phyloP scores from a whole-genome alignment of 163 green algal genomes.

The Coccomyxa subellipsoidea region DNA sequence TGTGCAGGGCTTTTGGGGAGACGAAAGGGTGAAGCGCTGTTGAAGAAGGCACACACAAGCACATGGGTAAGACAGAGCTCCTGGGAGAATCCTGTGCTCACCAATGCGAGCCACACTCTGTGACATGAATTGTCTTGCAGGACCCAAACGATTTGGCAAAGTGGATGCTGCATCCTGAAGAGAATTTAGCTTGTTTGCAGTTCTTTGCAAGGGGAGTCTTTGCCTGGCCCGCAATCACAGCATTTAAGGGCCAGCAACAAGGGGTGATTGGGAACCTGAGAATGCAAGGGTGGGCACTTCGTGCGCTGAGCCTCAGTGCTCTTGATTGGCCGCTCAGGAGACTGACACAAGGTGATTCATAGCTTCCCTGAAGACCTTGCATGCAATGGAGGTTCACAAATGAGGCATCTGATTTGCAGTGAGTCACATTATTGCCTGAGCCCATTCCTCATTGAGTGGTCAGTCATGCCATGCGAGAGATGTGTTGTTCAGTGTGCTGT shows the following conservation, averaged over 20 bases:
- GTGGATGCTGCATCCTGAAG: too few relatives aligned
- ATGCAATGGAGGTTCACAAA: neutral
- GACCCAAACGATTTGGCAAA: neutral
- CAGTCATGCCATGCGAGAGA: neutral
- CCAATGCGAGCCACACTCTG: too few relatives aligned
- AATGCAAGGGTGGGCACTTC: neutral
- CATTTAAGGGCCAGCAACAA: neutral
- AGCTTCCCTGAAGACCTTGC: neutral
- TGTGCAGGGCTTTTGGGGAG: too few relatives aligned
- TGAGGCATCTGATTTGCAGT: neutral
- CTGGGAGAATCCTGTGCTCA: too few relatives aligned
- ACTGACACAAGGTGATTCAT: neutral
- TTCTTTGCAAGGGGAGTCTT: conserved; percentile 2
- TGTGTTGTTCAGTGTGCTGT: neutral
- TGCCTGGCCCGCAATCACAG: neutral
- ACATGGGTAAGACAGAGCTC: too few relatives aligned
- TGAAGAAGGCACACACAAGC: too few relatives aligned
- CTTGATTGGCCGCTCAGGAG: neutral
- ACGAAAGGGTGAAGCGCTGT: too few relatives aligned
- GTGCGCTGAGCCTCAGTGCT: neutral
- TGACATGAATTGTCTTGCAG: too few relatives aligned
- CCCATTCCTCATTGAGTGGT: too few relatives aligned
- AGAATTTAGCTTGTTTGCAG: neutral
- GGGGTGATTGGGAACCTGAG: neutral
- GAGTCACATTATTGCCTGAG: neutral